Conservation (phyloP, 805 yeast genomes). For the Ogataea minuta region DNA sequence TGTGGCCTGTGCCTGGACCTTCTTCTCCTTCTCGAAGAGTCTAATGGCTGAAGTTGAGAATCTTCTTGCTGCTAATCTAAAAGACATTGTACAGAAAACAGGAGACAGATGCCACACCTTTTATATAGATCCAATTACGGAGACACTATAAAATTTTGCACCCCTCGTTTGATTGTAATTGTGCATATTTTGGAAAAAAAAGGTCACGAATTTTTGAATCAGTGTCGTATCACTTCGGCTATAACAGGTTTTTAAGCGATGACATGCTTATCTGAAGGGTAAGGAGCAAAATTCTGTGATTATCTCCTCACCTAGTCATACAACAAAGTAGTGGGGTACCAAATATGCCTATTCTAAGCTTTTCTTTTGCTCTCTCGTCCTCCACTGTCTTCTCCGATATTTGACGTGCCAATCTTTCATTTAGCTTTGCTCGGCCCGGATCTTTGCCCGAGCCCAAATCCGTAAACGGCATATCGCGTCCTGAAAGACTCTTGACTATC, state of each 20-base stretch:
- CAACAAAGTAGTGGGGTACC: too few relatives aligned
- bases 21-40: constrained; percentile 23
- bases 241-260: constrained; percentile 11
- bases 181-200: constrained; percentile 5
- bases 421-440: too few relatives aligned
- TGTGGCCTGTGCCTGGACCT: constrained; percentile 20
- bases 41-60: constrained; percentile 19
- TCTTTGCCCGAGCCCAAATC: too few relatives aligned
- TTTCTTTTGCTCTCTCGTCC: too few relatives aligned
- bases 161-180: constrained; percentile 12
- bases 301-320: too few relatives aligned
- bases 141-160: constrained; percentile 4
- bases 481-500: too few relatives aligned
- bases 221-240: constrained; percentile 9
- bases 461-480: background rate
- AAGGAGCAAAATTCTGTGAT: too few relatives aligned
- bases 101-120: background rate
- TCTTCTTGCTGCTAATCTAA: constrained; percentile 15
- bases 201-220: constrained; percentile 16
- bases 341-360: too few relatives aligned
- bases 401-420: too few relatives aligned
- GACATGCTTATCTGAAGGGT: background rate
- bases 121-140: background rate
- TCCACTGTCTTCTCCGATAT: too few relatives aligned
- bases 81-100: constrained; percentile 3